Evolutionary conservation across 1,284 basidiomycete genomes (phyloP).

Genomic region (Ceratobasidium theobromae): DNA sequence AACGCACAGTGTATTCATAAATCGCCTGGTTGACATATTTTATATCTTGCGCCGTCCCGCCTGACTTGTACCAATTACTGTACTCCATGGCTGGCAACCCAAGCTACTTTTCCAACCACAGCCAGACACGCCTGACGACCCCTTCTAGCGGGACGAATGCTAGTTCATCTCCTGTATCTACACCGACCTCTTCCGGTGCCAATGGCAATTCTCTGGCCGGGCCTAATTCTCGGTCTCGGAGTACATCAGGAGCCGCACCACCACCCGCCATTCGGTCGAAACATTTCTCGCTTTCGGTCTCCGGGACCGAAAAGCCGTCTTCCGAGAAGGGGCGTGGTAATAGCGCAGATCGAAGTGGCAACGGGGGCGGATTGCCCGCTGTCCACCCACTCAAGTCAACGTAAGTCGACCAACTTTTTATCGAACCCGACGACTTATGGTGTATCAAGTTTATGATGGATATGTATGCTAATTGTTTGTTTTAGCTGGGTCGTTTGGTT

Average conservation of each 20-base stretch:
- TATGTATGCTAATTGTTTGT: conserved; percentile 31
- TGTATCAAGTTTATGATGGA: not conserved
- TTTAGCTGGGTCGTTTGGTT: conserved; percentile 83
- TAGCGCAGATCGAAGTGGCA: not conserved
- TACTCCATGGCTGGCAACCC: conserved; percentile 26
- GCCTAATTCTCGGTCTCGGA: conserved; percentile 41
- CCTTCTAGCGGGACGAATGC: conserved; percentile 5
- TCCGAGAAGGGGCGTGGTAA: conserved; percentile 17
- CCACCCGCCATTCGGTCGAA: conserved; percentile 42
- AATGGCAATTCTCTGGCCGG: conserved; percentile 34
- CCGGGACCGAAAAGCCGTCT: conserved; percentile 21
- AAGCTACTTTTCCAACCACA: conserved; percentile 75
- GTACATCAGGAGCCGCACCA: conserved; percentile 54
- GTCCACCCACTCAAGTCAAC: conserved; percentile 77
- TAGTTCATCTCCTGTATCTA: conserved; percentile 24
- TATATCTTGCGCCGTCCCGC: not conserved
- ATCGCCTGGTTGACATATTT: conserved; percentile 1
- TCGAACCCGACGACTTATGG: conserved; percentile 24
- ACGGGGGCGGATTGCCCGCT: conserved; percentile 6
- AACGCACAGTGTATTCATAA: conserved; percentile 23
- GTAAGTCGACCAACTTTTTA: conserved; percentile 63
- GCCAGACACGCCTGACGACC: conserved; percentile 63
- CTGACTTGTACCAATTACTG: not conserved
- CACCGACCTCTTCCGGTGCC: conserved; percentile 34
- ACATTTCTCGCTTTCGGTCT: conserved; percentile 25